Evolutionary conservation across 768 basidiomycete genomes (phyloP).

Genomic region (Russula dissimulans): DNA sequence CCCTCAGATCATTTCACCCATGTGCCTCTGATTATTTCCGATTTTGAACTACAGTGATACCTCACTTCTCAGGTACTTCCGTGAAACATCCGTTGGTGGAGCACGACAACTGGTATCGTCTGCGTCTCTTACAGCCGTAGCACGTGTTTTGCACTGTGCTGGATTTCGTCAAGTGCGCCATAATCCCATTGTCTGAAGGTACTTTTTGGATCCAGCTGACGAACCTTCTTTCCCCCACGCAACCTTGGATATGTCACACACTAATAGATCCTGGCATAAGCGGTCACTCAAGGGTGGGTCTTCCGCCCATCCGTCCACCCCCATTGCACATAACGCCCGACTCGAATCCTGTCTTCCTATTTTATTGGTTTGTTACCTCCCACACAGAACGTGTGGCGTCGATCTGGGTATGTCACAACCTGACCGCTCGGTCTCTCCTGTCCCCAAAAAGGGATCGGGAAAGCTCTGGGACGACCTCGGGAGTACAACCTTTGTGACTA

Average conservation of each 20-base stretch:
- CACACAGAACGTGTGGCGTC: neutral
- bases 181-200: neutral
- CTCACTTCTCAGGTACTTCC: neutral
- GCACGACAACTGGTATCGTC: neutral
- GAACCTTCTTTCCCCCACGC: neutral
- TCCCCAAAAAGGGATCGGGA: neutral
- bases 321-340: neutral
- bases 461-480: slow-evolving; percentile 15
- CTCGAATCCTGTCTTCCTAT: neutral
- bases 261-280: neutral
- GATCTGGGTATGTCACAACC: neutral
- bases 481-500: slow-evolving; percentile 3
- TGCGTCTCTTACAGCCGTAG: neutral
- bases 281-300: neutral
- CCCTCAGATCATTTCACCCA: neutral
- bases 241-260: neutral
- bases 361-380: neutral
- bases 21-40: neutral
- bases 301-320: neutral
- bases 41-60: neutral
- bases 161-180: neutral
- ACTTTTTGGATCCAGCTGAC: neutral
- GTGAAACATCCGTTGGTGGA: neutral
- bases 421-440: neutral
- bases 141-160: neutral